Evolutionary conservation across 2,329 filamentous ascomycete species (phyloP).

Genomic region (Phaeosphaeria sp.): DNA sequence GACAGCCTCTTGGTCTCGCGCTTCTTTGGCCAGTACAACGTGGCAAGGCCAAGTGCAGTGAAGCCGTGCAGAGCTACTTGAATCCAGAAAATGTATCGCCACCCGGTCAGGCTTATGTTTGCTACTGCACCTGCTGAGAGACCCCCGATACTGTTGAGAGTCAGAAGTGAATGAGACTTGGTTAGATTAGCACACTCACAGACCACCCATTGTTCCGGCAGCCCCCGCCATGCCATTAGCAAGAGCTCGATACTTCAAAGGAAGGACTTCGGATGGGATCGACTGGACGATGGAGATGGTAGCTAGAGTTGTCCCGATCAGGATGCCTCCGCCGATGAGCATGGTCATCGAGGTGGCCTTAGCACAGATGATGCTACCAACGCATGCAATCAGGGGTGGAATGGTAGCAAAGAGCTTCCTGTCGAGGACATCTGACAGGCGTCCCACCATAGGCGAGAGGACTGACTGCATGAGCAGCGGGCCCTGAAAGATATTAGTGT

Average conservation of each 20-base stretch:
- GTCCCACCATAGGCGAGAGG: conserved; percentile 62
- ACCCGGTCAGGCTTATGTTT: conserved; percentile 55
- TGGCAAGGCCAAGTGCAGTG: conserved; percentile 56
- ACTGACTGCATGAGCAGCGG: conserved; percentile 65
- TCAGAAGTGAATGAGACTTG: neutral
- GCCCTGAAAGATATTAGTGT: conserved; percentile 46
- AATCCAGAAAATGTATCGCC: conserved; percentile 66
- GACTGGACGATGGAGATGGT: conserved; percentile 64
- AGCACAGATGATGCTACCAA: conserved; percentile 61
- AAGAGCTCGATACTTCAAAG: conserved; percentile 62
- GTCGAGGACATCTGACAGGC: conserved; percentile 64
- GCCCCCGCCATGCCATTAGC: conserved; percentile 62
- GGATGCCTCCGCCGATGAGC: conserved; percentile 63
- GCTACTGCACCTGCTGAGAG: conserved; percentile 62
- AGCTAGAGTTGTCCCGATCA: conserved; percentile 62
- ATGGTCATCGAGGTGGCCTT: conserved; percentile 63
- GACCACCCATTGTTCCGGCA: conserved; percentile 59
- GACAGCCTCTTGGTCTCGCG: conserved; percentile 32
- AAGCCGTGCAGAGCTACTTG: conserved; percentile 61
- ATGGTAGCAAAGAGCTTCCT: conserved; percentile 61
- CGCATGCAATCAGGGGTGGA: conserved; percentile 61
- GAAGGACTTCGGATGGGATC: conserved; percentile 64
- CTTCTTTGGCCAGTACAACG: conserved; percentile 45
- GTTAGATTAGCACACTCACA: conserved; percentile 48
- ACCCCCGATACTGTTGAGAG: conserved; percentile 51